These are phyloP conservation scores for Lactarius sanguifluus DNA, from an alignment of 768 basidiomycete species.

Conservation along the genomic window DNA sequence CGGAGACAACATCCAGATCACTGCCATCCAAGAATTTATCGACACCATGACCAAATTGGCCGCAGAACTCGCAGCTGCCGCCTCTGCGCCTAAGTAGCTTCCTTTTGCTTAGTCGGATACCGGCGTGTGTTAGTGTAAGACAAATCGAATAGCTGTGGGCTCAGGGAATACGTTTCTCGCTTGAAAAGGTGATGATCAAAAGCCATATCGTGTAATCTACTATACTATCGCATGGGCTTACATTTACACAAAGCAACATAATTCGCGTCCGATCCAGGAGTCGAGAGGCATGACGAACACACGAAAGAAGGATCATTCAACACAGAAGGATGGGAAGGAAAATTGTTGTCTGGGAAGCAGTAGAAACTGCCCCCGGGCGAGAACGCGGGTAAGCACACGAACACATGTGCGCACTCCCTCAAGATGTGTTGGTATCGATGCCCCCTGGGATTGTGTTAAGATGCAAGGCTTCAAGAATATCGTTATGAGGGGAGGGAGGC, in stretches of 20 bases:
- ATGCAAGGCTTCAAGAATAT: neutral
- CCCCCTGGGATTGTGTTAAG: neutral
- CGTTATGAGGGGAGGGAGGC: neutral
- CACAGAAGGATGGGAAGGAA: neutral
- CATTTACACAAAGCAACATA: neutral
- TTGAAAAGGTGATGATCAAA: neutral
- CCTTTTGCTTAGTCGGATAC: neutral
- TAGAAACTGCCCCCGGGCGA: neutral
- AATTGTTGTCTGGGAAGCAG: neutral
- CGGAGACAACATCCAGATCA: slow-evolving; percentile 17
- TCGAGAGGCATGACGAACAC: too few species aligned
- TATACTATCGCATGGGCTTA: neutral
- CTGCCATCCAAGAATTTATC: slow-evolving; percentile 16
- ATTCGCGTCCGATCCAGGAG: neutral
- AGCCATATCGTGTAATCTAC: neutral
- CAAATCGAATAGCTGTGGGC: neutral
- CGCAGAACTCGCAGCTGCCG: slow-evolving; percentile 35
- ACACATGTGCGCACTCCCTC: neutral
- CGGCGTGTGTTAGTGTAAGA: neutral
- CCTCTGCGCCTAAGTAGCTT: neutral
- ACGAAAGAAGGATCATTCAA: neutral
- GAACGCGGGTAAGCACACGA: neutral
- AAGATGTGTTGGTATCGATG: too few species aligned
- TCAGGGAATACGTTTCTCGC: neutral
- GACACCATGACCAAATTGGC: slow-evolving; percentile 13